Conservation (phyloP, 495 filamentous ascomycete genomes). For the Endocarpon pusillum region DNA sequence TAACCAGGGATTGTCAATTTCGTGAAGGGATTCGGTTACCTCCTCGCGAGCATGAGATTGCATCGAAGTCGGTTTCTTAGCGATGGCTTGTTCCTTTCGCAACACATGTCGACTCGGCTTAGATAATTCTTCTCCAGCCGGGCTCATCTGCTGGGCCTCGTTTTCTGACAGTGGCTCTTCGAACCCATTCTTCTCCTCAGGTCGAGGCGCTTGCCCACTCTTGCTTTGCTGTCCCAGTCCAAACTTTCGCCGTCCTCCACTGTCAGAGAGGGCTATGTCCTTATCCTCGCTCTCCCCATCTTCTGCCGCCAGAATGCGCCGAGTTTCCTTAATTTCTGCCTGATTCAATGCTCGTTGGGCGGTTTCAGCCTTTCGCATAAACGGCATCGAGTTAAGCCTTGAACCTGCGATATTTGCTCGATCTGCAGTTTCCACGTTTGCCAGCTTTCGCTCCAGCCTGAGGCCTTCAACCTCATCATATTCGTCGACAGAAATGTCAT, state of each 20-base stretch:
- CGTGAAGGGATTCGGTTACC: no score
- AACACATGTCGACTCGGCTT: no score
- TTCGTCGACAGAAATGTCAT: conserved; percentile 35
- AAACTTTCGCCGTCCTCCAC: conserved; percentile 47
- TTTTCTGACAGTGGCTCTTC: conserved; percentile 39
- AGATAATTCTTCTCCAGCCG: no score
- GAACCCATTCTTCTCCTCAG: conserved; percentile 33
- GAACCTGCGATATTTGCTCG: conserved; percentile 22
- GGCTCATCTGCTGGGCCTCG: no score
- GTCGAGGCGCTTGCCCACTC: conserved; percentile 9
- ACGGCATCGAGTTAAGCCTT: conserved; percentile 58
- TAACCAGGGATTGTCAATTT: no score
- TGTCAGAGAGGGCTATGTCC: no score
- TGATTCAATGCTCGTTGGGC: conserved; percentile 63
- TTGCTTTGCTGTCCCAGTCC: conserved; percentile 27
- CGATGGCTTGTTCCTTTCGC: no score
- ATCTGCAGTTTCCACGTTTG: conserved; percentile 35
- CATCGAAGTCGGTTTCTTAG: no score
- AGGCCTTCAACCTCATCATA: conserved; percentile 30
- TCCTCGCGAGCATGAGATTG: no score
- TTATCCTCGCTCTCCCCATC: conserved; percentile 37
- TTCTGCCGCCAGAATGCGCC: conserved; percentile 48
- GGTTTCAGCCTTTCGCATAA: conserved; percentile 82
- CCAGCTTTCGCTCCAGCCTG: conserved; percentile 38
- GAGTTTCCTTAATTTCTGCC: conserved; percentile 55